Percentiles rank a stretch among this genome's conserved stretches.
These are phyloP conservation scores for Galerina sulciceps DNA, from an alignment of 768 basidiomycete species.

Conservation along the genomic window DNA sequence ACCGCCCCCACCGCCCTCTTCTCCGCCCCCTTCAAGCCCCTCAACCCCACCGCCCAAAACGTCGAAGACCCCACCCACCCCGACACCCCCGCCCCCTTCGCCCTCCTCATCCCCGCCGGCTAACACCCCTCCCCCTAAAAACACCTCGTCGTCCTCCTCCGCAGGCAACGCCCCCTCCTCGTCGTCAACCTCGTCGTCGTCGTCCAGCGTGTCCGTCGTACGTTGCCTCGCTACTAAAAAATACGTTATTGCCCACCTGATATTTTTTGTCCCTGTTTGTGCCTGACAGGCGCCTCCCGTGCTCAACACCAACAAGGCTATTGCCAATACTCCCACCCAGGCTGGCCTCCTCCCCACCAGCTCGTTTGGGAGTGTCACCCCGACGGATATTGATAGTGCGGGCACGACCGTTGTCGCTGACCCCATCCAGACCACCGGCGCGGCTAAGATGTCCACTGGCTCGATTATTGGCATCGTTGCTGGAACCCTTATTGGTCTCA, in stretches of 20 bases:
- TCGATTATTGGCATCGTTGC: constrained; percentile 46
- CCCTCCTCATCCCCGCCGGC: constrained; percentile 13
- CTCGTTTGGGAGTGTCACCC: constrained; percentile 20
- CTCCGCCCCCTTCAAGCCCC: not conserved
- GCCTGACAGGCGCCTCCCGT: constrained; percentile 13
- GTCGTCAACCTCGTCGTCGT: constrained; percentile 10
- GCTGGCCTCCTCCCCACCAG: constrained; percentile 12
- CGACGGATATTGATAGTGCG: constrained; percentile 16
- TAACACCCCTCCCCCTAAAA: constrained; percentile 9
- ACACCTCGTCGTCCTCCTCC: constrained; percentile 18
- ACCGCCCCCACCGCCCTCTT: not conserved
- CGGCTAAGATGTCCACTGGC: constrained; percentile 37
- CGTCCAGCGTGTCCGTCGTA: constrained; percentile 12
- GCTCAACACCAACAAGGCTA: not conserved
- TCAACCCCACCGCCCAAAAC: not conserved
- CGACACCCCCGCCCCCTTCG: not conserved
- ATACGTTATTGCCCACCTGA: not conserved
- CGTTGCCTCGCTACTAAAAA: not conserved
- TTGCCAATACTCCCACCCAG: constrained; percentile 5
- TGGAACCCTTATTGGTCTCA: constrained; percentile 38
- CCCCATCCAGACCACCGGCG: constrained; percentile 13
- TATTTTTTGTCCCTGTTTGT: not conserved
- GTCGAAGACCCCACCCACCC: not conserved
- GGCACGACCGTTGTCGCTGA: constrained; percentile 23
- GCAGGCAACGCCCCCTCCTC: constrained; percentile 7